Evolutionary conservation across 331 rosid genomes (phyloP).

Genomic region (Malus hybrid): DNA sequence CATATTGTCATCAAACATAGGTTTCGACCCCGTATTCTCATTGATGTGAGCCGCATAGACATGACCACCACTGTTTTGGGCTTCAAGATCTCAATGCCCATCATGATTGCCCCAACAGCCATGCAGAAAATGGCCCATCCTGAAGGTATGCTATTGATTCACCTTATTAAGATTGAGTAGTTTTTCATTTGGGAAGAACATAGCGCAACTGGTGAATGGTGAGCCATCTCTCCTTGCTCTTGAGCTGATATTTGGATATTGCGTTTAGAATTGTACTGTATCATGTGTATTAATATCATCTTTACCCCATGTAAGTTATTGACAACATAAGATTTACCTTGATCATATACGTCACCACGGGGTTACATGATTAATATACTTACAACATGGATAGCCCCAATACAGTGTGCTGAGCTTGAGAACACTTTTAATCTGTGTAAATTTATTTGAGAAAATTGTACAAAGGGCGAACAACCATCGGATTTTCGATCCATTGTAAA

Average conservation of each 20-base stretch:
- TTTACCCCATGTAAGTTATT: too few species aligned
- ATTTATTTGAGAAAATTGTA: too few species aligned
- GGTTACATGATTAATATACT: too few species aligned
- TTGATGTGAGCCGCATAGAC: conserved; percentile 77
- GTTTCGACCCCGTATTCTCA: conserved; percentile 83
- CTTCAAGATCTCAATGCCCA: conserved; percentile 69
- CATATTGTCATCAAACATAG: conserved; percentile 22
- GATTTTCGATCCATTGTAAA: too few species aligned
- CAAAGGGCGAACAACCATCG: too few species aligned
- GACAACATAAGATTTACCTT: too few species aligned
- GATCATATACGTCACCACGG: too few species aligned
- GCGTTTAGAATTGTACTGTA: neutral
- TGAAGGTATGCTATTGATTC: conserved; percentile 39
- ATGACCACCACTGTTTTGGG: conserved; percentile 62
- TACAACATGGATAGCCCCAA: too few species aligned
- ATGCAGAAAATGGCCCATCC: conserved; percentile 82
- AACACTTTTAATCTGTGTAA: too few species aligned
- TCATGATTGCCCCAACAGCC: conserved; percentile 85
- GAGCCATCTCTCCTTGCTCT: neutral
- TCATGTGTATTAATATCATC: neutral
- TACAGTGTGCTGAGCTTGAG: too few species aligned
- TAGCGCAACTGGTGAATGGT: neutral
- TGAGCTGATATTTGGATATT: neutral
- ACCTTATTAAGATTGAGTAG: neutral
- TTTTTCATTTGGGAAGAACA: neutral